Conservation (phyloP, 345 rosid genomes). For the Eucalyptus marginata region DNA sequence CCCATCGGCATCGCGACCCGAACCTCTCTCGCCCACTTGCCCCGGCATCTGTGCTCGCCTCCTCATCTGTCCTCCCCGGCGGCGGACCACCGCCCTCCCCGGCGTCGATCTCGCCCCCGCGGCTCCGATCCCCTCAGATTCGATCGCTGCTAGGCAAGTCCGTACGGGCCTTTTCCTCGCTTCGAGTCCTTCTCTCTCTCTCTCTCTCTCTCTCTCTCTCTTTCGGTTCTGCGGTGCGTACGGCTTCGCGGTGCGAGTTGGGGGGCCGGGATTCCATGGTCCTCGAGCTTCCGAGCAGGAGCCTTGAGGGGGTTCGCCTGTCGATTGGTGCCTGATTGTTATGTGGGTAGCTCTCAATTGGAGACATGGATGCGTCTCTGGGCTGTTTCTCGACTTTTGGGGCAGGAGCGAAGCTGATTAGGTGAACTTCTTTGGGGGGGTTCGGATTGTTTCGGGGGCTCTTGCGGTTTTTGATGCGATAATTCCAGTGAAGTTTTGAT, state of each 20-base stretch:
- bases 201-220: background rate
- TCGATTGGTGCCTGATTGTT: conserved; percentile 8
- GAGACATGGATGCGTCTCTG: conserved; percentile 52
- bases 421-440: background rate
- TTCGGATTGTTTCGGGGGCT: background rate
- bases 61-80: background rate
- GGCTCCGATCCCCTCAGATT: background rate
- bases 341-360: conserved; percentile 57
- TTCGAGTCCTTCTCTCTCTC: background rate
- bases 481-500: conserved; percentile 1
- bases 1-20: conserved; percentile 9
- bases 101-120: background rate
- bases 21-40: background rate
- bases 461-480: conserved; percentile 22
- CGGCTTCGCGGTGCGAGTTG: background rate
- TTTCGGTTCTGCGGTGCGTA: background rate
- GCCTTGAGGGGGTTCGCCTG: background rate
- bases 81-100: background rate
- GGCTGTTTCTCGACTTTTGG: conserved; percentile 61
- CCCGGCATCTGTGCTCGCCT: background rate
- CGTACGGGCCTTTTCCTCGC: background rate
- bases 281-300: background rate
- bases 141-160: background rate
- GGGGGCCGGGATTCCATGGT: background rate
- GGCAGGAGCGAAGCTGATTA: conserved; percentile 59